These are phyloP conservation scores for Candida maris DNA, from an alignment of 805 yeast species.

Conservation along the genomic window DNA sequence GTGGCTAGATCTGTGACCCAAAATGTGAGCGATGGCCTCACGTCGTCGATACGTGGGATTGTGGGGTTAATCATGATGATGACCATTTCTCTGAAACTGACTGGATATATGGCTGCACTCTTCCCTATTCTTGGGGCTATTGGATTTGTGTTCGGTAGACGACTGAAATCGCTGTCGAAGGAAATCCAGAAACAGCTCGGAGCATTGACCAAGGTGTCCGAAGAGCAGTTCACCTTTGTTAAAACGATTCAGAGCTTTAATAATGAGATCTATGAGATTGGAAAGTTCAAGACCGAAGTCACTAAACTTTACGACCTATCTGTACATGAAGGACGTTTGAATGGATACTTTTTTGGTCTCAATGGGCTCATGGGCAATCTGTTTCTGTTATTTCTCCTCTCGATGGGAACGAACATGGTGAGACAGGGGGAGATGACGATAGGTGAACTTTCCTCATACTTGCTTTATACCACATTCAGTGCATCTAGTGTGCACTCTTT, in stretches of 20 bases:
- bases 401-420: slow-evolving; percentile 81
- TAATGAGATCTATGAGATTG: slow-evolving; percentile 76
- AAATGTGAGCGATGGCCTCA: slow-evolving; percentile 86
- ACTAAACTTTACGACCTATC: slow-evolving; percentile 63
- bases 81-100: slow-evolving; percentile 75
- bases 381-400: slow-evolving; percentile 70
- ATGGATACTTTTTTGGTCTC: slow-evolving; percentile 72
- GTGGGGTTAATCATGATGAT: slow-evolving; percentile 94
- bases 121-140: slow-evolving; percentile 81
- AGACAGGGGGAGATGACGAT: slow-evolving; percentile 69
- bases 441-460: slow-evolving; percentile 87
- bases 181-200: slow-evolving; percentile 84
- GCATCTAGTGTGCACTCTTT: slow-evolving; percentile 91
- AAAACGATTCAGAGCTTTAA: slow-evolving; percentile 88
- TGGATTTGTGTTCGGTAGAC: slow-evolving; percentile 78
- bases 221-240: slow-evolving; percentile 82
- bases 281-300: slow-evolving; percentile 69
- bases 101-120: slow-evolving; percentile 73
- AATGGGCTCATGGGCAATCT: slow-evolving; percentile 84
- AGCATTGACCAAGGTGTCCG: slow-evolving; percentile 80
- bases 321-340: slow-evolving; percentile 71
- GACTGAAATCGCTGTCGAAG: slow-evolving; percentile 69
- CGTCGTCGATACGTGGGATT: slow-evolving; percentile 75
- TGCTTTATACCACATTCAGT: slow-evolving; percentile 93
- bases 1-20: slow-evolving; percentile 84